A percentile compares a stretch with the other conserved stretches of the same genome.
These are phyloP conservation scores for Aspergillus quadrilineatus DNA, from an alignment of 2,329 filamentous ascomycete genomes.

Conservation along the genomic window DNA sequence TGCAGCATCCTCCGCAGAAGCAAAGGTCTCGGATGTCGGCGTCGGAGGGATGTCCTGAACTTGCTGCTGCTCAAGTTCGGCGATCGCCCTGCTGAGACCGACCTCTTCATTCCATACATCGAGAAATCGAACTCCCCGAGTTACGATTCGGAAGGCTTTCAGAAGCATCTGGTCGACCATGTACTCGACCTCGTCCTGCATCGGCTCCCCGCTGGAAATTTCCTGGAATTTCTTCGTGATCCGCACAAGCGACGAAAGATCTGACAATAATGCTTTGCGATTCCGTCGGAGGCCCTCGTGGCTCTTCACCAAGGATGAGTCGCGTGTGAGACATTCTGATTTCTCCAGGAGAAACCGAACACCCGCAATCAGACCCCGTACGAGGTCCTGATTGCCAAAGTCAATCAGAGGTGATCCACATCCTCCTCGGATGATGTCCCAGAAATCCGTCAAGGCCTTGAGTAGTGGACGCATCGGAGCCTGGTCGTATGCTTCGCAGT, in stretches of 20 bases:
- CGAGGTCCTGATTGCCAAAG: constrained; percentile 89
- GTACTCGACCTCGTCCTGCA: constrained; percentile 42
- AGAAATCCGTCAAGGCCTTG: constrained; percentile 84
- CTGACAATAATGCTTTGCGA: constrained; percentile 83
- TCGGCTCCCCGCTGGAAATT: constrained; percentile 54
- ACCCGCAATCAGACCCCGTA: constrained; percentile 89
- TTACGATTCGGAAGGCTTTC: constrained; percentile 93
- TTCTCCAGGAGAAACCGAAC: constrained; percentile 89
- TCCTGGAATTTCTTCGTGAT: constrained; percentile 83
- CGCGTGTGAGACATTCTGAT: constrained; percentile 81
- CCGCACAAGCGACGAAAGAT: constrained; percentile 86
- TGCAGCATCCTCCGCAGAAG: constrained; percentile 21
- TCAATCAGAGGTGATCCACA: constrained; percentile 72
- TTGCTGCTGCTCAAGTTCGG: constrained; percentile 36
- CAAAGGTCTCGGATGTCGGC: constrained; percentile 41
- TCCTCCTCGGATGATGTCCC: constrained; percentile 81
- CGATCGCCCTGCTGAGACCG: constrained; percentile 44
- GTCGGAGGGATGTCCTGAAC: constrained; percentile 36
- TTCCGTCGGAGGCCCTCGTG: constrained; percentile 75
- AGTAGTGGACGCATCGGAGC: constrained; percentile 81
- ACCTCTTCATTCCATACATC: constrained; percentile 72
- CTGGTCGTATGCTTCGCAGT: constrained; percentile 92
- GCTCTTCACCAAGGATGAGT: constrained; percentile 70
- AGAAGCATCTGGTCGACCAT: constrained; percentile 90
- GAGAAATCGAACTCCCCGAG: constrained; percentile 81